Evolutionary conservation across 805 yeast genomes (phyloP).

Genomic region (Ogataea trehalophila): DNA sequence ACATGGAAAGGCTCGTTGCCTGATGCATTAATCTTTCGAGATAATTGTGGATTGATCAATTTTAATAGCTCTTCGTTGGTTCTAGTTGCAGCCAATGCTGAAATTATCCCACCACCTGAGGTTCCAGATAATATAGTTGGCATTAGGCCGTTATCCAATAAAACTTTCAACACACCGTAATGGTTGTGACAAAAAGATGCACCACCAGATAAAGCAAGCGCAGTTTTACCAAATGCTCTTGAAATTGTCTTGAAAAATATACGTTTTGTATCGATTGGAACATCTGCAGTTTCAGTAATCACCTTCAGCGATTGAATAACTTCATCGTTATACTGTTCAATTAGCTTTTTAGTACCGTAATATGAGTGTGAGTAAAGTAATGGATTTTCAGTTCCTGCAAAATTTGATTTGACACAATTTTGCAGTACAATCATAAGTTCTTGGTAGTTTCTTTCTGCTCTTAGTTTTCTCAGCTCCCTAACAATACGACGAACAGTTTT

Average conservation of each 20-base stretch:
- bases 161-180: slow-evolving; percentile 69
- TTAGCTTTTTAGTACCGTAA: slow-evolving; percentile 65
- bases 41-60: slow-evolving; percentile 55
- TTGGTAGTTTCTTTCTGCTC: slow-evolving; percentile 31
- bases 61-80: slow-evolving; percentile 59
- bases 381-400: slow-evolving; percentile 75
- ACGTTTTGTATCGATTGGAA: slow-evolving; percentile 40
- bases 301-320: slow-evolving; percentile 44
- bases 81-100: slow-evolving; percentile 66
- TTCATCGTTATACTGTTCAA: slow-evolving; percentile 49
- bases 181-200: slow-evolving; percentile 76
- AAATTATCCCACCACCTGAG: slow-evolving; percentile 76
- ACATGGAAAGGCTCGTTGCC: slow-evolving; percentile 51
- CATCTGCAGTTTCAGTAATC: slow-evolving; percentile 34
- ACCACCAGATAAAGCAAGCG: slow-evolving; percentile 72
- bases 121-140: slow-evolving; percentile 75
- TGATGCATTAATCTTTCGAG: slow-evolving; percentile 63
- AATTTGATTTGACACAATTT: slow-evolving; percentile 64
- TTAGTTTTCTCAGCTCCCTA: slow-evolving; percentile 33
- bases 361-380: slow-evolving; percentile 67
- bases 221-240: slow-evolving; percentile 67
- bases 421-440: slow-evolving; percentile 54
- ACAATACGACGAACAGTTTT: slow-evolving; percentile 49
- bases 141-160: slow-evolving; percentile 58
- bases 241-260: slow-evolving; percentile 51